Evolutionary conservation across 2,329 filamentous ascomycete species (phyloP).

Genomic region (Tolypocladium album): DNA sequence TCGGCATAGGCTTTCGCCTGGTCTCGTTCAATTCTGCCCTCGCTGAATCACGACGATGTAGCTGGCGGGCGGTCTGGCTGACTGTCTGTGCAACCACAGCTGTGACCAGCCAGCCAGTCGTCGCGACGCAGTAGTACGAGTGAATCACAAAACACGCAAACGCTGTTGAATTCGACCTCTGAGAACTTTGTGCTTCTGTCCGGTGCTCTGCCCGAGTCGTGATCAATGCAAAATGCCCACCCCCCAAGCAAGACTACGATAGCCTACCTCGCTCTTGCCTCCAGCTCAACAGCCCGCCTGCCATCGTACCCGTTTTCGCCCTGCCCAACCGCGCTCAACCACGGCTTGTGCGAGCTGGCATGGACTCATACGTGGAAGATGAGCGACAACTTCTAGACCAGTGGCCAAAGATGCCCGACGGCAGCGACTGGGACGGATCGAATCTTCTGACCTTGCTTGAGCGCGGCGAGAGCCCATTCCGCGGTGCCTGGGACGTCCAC

Average conservation of each 20-base stretch:
- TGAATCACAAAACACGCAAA: background rate
- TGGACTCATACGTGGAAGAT: background rate
- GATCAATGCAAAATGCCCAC: background rate
- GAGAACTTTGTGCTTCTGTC: background rate
- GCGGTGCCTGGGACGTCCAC: slow-evolving; percentile 10
- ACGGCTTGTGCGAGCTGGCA: background rate
- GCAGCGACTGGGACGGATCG: slow-evolving; percentile 5
- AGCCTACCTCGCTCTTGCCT: background rate
- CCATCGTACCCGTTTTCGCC: background rate
- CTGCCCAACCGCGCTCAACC: background rate
- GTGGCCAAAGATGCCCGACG: slow-evolving; percentile 6
- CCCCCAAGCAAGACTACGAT: background rate
- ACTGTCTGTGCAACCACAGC: background rate
- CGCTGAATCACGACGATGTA: background rate
- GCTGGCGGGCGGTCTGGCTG: background rate
- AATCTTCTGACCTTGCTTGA: slow-evolving; percentile 1
- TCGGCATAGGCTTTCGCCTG: no score
- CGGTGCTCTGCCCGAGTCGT: background rate
- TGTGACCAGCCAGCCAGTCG: background rate
- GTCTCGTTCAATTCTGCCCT: background rate
- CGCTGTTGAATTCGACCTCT: background rate
- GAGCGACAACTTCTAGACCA: background rate
- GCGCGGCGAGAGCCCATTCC: slow-evolving; percentile 13
- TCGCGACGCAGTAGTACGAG: background rate
- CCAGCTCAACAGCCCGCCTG: background rate